A percentile compares a stretch with the other conserved stretches of the same genome.
These are phyloP conservation scores for Stropharia rugosoannulata DNA, from an alignment of 768 basidiomycete genomes.

Conservation along the genomic window DNA sequence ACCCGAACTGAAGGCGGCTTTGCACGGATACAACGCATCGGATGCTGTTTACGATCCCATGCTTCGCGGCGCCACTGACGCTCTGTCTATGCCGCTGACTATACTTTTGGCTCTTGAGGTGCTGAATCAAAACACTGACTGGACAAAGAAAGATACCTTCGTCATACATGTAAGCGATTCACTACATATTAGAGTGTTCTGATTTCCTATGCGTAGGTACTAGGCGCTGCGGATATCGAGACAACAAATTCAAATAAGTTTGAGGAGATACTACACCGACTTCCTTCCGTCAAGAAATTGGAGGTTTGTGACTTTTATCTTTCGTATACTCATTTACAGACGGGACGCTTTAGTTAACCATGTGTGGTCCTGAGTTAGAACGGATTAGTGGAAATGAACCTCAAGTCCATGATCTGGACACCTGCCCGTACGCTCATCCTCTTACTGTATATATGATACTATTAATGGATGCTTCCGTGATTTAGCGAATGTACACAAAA, in stretches of 20 bases:
- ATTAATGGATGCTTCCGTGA: not conserved
- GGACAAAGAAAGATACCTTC: slow-evolving; percentile 29
- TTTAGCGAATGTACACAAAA: slow-evolving; percentile 23
- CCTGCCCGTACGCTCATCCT: slow-evolving; percentile 26
- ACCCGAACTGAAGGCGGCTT: slow-evolving; percentile 10
- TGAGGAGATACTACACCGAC: slow-evolving; percentile 35
- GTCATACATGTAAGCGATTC: slow-evolving; percentile 26
- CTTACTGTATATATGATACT: not conserved
- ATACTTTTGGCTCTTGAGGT: slow-evolving; percentile 30
- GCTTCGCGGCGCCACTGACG: slow-evolving; percentile 25
- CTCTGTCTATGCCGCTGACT: slow-evolving; percentile 30
- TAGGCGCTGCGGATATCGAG: slow-evolving; percentile 26
- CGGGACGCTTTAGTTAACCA: slow-evolving; percentile 15
- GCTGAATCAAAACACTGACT: slow-evolving; percentile 23
- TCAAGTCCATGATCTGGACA: slow-evolving; percentile 22
- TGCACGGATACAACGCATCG: slow-evolving; percentile 12
- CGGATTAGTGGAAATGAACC: slow-evolving; percentile 3
- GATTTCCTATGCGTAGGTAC: slow-evolving; percentile 15
- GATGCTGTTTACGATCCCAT: slow-evolving; percentile 23
- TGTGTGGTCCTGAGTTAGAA: slow-evolving; percentile 25
- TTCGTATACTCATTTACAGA: not conserved
- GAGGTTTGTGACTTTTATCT: slow-evolving; percentile 16
- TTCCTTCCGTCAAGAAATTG: slow-evolving; percentile 27
- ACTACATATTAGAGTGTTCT: not conserved
- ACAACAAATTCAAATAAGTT: slow-evolving; percentile 19